Percentiles rank a stretch among this genome's conserved stretches.
Conservation (phyloP, 148 eudicot species). For the Euryodendron excelsum region DNA sequence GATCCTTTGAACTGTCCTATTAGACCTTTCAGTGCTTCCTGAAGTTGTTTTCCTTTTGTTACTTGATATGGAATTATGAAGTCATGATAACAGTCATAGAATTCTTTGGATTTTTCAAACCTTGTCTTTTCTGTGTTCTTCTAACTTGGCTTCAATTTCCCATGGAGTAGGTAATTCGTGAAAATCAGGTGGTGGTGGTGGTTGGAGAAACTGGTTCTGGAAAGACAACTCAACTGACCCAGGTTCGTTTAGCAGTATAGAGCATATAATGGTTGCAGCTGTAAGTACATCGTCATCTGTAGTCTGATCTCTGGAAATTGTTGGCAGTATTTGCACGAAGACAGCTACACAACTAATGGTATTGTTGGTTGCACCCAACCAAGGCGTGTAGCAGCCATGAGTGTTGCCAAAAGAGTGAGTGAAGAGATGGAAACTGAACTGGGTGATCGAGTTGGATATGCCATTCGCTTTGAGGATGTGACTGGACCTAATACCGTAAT, state of each 20-base stretch:
- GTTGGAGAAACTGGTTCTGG: slow-evolving; percentile 99
- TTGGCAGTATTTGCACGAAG: slow-evolving; percentile 82
- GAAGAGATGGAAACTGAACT: slow-evolving; percentile 98
- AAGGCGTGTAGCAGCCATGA: slow-evolving; percentile 99
- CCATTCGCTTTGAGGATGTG: slow-evolving; percentile 95
- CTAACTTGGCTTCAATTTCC: slow-evolving; percentile 1
- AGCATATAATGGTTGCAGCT: neutral
- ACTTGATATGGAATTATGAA: neutral
- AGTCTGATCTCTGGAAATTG: slow-evolving; percentile 16
- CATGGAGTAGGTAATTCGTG: slow-evolving; percentile 71
- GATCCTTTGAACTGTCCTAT: neutral
- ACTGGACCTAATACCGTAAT: slow-evolving; percentile 87
- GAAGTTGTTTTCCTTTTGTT: neutral
- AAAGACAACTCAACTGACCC: slow-evolving; percentile 94
- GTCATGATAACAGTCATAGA: neutral
- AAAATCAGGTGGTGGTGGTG: slow-evolving; percentile 88
- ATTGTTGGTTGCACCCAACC: slow-evolving; percentile 97
- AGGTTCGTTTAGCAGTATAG: slow-evolving; percentile 41
- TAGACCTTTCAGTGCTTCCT: neutral
- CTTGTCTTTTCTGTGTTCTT: neutral
- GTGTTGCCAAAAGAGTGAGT: slow-evolving; percentile 97
- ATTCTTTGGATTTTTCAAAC: neutral
- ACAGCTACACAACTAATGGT: slow-evolving; percentile 79
- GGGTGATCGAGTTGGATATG: slow-evolving; percentile 90
- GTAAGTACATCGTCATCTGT: neutral